Base-by-base conservation (phyloP, 108 stramenopile species). In the Cyclostephanos invisitatus region DNA sequence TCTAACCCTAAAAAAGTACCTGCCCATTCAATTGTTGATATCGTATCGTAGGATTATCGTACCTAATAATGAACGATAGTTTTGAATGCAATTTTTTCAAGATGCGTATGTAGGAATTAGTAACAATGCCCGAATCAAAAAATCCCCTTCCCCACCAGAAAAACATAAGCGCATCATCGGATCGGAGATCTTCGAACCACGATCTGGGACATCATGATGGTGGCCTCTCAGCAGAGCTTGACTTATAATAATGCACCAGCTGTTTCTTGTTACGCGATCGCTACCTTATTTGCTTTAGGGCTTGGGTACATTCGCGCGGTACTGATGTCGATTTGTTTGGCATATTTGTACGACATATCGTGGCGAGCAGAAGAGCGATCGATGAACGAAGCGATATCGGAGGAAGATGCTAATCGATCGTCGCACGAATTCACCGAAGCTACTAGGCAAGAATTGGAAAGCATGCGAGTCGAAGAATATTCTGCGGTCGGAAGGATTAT, bases 301-400 rank as follows among this genome's bases (percentile, higher is more conserved):
- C 56, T 65, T 12, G 74, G 74, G n/a, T 20, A 61, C 29, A 35
- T 74, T 0, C 64, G 62, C 55, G 53, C 54, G 35, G 12, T 64
- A 32, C 11, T 73, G 37, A 65, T 64, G 49, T 22, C 46, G 18
- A 37, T 67, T 11, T 74, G 59, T 36, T 60, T 59, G 58, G 47
- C 48, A 17, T 55, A 56, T 18, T 37, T 74, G 20, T 74, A 67
- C 65, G 17, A 25, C 44, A 51, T 29, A 18, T 74, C 57, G 21
- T 29, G 36, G 20, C 5, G 55, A 51, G 12, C n/a, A 35, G 35
- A 25, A 58, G 38, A n/a, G 50, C 29, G 9, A 37, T 18, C 7
- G 6, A 17, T 59, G 28, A 35, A 11, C 20, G 48, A 18, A 53
- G 58, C 36, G 0, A 2, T 27, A 35, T 18, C 58, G 37, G 65